Evolutionary conservation across 441 rosid species (phyloP), one percentile per base, ranked within the genome.

Genomic region (Erodium moschatum): DNA sequence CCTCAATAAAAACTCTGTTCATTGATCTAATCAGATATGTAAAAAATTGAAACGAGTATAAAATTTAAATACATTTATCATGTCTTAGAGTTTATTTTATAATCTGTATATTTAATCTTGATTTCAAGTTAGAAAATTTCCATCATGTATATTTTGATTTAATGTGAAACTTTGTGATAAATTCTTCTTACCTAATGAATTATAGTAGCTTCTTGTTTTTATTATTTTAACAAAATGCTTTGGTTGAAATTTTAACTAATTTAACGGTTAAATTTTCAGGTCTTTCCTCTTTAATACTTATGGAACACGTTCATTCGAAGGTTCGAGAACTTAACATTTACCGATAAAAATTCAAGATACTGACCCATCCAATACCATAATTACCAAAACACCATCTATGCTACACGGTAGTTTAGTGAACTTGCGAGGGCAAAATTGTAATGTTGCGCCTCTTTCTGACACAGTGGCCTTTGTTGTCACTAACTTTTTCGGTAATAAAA

Each of bases 401-500:
- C 9, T 5, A 4, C 2, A n/a, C 20, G 2, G 19, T 15, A 15
- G 18, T 52, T n/a, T 16, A 52, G 19, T 15, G 7, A 16, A 5
- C 20, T 5, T 52, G 8, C 7, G 19, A 0, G 60, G 60, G 60
- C 20, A 52, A 52, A n/a, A n/a, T 52, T 52, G 60, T 16, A 52
- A 52, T 16, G 5, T 0, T 8, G 13, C 13, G 6, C 27, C 2
- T 24, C 27, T 42, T 3, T 33, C 44, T 38, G 6, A 38, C 10
- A 38, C 44, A 38, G 44, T 38, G 15, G 15, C 52, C 18, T 46
- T 46, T n/a, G n/a, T n/a, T n/a, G n/a, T n/a, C n/a, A n/a, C n/a
- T n/a, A n/a, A n/a, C n/a, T 46, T 6, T 48, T 48, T 48, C 56
- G 18, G 60, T n/a, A 52, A 52, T 52, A 52, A n/a, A 52, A 52